phyloP scores from a whole-genome alignment of 2,329 filamentous ascomycete species.

The Alternaria brassicae region DNA sequence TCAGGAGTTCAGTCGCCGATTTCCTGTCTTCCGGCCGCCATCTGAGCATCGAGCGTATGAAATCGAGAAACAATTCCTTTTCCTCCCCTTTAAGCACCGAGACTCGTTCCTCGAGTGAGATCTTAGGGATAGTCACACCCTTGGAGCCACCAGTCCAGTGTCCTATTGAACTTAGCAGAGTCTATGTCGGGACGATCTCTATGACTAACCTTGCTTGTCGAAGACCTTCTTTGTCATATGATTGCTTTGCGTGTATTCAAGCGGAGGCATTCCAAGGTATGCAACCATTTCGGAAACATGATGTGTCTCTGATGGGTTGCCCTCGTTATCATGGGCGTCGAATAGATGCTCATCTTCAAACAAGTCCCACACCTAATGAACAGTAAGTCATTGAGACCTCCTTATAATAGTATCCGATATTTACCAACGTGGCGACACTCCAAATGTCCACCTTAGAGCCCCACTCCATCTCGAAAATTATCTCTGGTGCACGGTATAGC shows the following conservation, averaged over 20 bases:
- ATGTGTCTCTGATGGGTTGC: constrained; percentile 31
- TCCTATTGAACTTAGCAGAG: constrained; percentile 25
- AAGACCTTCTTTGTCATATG: constrained; percentile 32
- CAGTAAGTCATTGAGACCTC: constrained; percentile 19
- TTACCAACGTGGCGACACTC: constrained; percentile 49
- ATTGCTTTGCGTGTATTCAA: constrained; percentile 32
- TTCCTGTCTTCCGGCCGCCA: constrained; percentile 48
- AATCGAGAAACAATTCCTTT: constrained; percentile 43
- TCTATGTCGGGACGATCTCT: constrained; percentile 18
- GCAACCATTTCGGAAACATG: constrained; percentile 46
- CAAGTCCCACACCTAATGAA: constrained; percentile 47
- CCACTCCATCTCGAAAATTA: constrained; percentile 50
- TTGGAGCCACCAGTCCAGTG: constrained; percentile 27
- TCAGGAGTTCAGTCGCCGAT: constrained; percentile 29
- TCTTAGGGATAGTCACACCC: constrained; percentile 20
- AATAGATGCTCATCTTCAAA: constrained; percentile 49
- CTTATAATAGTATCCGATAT: constrained; percentile 24
- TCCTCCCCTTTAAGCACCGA: constrained; percentile 32
- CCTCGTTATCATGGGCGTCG: constrained; percentile 31
- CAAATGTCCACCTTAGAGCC: constrained; percentile 51
- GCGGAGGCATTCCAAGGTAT: constrained; percentile 34
- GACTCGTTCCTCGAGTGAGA: constrained; percentile 26
- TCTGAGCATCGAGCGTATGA: constrained; percentile 47
- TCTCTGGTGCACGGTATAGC: constrained; percentile 52
- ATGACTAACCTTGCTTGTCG: constrained; percentile 33